Conservation (phyloP, 73 alveolate species). For the Paramecium octaurelia region DNA sequence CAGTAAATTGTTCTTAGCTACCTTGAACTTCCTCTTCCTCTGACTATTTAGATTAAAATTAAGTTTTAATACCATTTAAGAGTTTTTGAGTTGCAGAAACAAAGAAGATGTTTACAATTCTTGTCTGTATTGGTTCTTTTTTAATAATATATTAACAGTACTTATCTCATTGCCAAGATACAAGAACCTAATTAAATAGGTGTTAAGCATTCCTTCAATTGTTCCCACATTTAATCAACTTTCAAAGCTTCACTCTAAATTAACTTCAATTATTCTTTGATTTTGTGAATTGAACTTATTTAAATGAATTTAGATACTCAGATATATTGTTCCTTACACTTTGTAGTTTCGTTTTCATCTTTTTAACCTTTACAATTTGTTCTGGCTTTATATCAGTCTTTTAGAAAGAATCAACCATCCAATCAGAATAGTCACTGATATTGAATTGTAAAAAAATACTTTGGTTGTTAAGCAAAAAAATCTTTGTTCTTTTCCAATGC, state of each 20-base stretch:
- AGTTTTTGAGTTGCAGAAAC: background rate
- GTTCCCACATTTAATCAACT: constrained; percentile 51
- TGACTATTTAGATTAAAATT: background rate
- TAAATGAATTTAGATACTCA: background rate
- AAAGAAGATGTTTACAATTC: constrained; percentile 20
- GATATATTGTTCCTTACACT: background rate
- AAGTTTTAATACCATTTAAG: background rate
- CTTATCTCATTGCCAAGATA: constrained; percentile 43
- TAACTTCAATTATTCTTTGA: background rate
- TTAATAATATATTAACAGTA: background rate
- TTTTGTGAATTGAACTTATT: background rate
- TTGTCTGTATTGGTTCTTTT: background rate
- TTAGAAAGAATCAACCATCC: constrained; percentile 28
- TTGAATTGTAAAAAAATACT: background rate
- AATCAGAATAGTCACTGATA: constrained; percentile 34
- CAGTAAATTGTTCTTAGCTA: background rate
- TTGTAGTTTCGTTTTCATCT: constrained; percentile 17
- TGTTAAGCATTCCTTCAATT: constrained; percentile 26
- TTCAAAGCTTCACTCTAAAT: constrained; percentile 18
- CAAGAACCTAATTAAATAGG: constrained; percentile 29
- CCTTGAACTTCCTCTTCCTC: background rate
- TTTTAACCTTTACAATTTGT: constrained; percentile 5
- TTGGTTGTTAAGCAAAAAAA: constrained; percentile 30
- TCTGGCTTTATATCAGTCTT: constrained; percentile 37
- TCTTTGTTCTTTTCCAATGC: constrained; percentile 39